phyloP scores from a whole-genome alignment of 2,329 filamentous ascomycete genomes.

The Penicillium brevicompactum region DNA sequence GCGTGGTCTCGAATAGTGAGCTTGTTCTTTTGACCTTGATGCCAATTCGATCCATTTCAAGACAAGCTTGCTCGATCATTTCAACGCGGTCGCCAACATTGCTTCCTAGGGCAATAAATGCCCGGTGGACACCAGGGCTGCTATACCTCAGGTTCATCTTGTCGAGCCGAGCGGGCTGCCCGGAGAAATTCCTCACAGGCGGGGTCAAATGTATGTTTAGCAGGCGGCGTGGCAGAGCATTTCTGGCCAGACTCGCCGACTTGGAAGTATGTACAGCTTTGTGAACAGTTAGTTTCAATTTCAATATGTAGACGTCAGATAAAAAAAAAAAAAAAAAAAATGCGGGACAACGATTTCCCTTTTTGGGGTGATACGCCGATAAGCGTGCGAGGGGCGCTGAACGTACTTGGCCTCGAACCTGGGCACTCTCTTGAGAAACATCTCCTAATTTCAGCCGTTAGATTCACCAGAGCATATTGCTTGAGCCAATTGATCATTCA shows the following conservation, averaged over 20 bases:
- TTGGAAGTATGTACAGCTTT: not conserved
- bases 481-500: not conserved
- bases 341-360: slow-evolving; percentile 13
- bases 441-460: not conserved
- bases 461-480: not conserved
- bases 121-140: slow-evolving; percentile 42
- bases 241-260: not conserved
- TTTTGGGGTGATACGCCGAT: slow-evolving; percentile 14
- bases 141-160: slow-evolving; percentile 12
- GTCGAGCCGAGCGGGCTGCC: slow-evolving; percentile 10
- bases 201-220: slow-evolving; percentile 4
- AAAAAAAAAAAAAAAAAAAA: slow-evolving; percentile 4
- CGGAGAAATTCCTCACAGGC: slow-evolving; percentile 22
- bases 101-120: slow-evolving; percentile 87
- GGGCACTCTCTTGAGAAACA: not conserved
- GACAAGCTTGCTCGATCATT: slow-evolving; percentile 83
- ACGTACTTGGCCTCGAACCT: not conserved
- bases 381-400: slow-evolving; percentile 1
- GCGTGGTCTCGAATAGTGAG: slow-evolving; percentile 88
- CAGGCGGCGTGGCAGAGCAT: slow-evolving; percentile 10
- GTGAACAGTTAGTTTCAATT: slow-evolving; percentile 5
- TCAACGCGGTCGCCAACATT: slow-evolving; percentile 84
- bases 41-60: slow-evolving; percentile 70
- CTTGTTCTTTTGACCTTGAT: slow-evolving; percentile 80
- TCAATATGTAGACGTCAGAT: not conserved